These are phyloP conservation scores for Diutina sp. DNA, from an alignment of 1,139 yeast genomes.

Conservation along the genomic window DNA sequence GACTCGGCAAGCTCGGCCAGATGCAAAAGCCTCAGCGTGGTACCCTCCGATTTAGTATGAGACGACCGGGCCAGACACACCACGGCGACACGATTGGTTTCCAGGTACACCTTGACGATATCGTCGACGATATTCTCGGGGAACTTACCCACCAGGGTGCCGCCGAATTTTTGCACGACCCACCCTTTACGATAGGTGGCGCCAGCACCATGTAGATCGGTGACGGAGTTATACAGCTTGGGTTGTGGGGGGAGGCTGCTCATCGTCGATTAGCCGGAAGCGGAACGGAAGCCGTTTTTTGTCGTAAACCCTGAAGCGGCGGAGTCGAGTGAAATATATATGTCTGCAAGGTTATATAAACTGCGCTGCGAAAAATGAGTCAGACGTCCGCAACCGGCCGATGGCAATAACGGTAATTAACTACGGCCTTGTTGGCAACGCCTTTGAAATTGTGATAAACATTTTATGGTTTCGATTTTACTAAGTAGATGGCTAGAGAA, in stretches of 20 bases:
- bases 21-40: conserved; percentile 69
- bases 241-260: neutral
- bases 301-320: neutral
- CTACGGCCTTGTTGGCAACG: no score
- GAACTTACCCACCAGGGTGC: conserved; percentile 95
- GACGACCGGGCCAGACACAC: conserved; percentile 95
- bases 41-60: conserved; percentile 84
- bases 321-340: neutral
- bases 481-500: neutral
- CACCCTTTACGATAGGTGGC: conserved; percentile 33
- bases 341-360: neutral
- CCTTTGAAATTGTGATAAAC: no score
- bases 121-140: conserved; percentile 75
- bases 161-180: conserved; percentile 94
- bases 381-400: neutral
- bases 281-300: neutral
- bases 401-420: no score
- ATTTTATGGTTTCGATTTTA: no score
- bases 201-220: conserved; percentile 16
- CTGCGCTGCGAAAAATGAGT: neutral
- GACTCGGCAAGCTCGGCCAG: conserved; percentile 72
- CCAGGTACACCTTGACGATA: conserved; percentile 56
- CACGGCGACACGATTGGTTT: conserved; percentile 68
- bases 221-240: conserved; percentile 23
- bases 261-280: neutral